A percentile compares a stretch with the other conserved stretches of the same genome.
These are phyloP conservation scores for Kitagawia praeruptora DNA, from an alignment of 129 eudicot genomes.

Conservation along the genomic window DNA sequence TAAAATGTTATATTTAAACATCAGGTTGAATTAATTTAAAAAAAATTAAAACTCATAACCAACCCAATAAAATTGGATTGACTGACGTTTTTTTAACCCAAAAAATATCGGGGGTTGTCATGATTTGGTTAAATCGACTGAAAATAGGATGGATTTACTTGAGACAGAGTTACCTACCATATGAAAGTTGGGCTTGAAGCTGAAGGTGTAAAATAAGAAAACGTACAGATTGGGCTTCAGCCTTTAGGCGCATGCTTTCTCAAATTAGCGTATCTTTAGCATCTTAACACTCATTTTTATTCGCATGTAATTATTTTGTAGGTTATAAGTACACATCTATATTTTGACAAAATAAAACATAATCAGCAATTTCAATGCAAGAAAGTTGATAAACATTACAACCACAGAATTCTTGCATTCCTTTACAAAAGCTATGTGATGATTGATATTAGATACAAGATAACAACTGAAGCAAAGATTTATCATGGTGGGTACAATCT, in stretches of 20 bases:
- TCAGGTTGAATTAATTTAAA: too few relatives aligned
- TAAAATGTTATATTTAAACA: too few relatives aligned
- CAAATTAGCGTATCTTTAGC: background rate
- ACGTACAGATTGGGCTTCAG: background rate
- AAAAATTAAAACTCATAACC: too few relatives aligned
- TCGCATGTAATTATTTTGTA: background rate
- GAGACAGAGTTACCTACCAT: too few relatives aligned
- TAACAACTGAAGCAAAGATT: slow-evolving; percentile 4
- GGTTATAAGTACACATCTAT: background rate
- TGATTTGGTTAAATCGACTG: too few relatives aligned
- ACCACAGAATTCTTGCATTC: background rate
- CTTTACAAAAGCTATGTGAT: slow-evolving; percentile 3
- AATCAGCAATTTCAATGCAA: background rate
- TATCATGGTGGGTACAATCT: slow-evolving; percentile 3
- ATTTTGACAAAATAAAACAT: background rate
- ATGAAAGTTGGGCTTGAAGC: background rate
- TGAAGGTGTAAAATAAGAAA: background rate
- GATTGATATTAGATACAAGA: background rate
- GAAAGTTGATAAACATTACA: background rate
- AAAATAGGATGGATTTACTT: too few relatives aligned
- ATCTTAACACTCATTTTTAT: background rate
- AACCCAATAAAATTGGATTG: too few relatives aligned
- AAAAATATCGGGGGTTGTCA: too few relatives aligned
- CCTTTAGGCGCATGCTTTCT: background rate
- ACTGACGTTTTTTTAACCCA: too few relatives aligned